phyloP scores from a whole-genome alignment of 495 filamentous ascomycete species.

The Penicillium waksmanii region DNA sequence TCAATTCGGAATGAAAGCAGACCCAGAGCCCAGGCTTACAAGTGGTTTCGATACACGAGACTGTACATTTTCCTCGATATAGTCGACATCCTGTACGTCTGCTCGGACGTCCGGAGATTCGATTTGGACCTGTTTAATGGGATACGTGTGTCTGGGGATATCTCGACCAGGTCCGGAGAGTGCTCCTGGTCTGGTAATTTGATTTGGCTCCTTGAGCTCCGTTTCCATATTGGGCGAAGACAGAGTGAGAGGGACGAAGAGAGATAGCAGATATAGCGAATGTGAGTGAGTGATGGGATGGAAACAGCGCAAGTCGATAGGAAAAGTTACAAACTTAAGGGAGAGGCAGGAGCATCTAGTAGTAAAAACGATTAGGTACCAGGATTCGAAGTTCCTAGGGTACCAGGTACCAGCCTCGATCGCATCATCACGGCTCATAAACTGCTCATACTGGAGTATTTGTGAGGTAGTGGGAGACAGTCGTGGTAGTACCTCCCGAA shows the following conservation, averaged over 20 bases:
- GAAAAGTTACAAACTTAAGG: no score
- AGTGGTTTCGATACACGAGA: slow-evolving; percentile 10
- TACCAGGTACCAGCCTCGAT: no score
- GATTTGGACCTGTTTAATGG: neutral
- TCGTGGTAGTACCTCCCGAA: neutral
- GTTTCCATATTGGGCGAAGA: neutral
- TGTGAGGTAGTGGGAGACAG: no score
- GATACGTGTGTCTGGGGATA: neutral
- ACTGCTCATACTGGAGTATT: neutral
- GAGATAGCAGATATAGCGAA: neutral
- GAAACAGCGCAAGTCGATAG: neutral
- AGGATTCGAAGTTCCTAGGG: no score
- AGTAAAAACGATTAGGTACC: neutral
- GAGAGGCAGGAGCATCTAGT: no score
- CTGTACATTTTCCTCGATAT: slow-evolving; percentile 16
- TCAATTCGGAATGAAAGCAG: neutral
- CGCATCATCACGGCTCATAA: neutral
- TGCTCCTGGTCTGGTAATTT: neutral
- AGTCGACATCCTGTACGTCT: slow-evolving; percentile 13
- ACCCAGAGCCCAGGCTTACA: slow-evolving; percentile 6
- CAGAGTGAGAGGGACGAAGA: no score
- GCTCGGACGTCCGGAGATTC: neutral
- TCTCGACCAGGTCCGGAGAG: neutral
- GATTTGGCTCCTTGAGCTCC: neutral
- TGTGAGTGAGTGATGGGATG: neutral